phyloP scores from a whole-genome alignment of 2,329 filamentous ascomycete genomes.

The Boeremia lycopersici region DNA sequence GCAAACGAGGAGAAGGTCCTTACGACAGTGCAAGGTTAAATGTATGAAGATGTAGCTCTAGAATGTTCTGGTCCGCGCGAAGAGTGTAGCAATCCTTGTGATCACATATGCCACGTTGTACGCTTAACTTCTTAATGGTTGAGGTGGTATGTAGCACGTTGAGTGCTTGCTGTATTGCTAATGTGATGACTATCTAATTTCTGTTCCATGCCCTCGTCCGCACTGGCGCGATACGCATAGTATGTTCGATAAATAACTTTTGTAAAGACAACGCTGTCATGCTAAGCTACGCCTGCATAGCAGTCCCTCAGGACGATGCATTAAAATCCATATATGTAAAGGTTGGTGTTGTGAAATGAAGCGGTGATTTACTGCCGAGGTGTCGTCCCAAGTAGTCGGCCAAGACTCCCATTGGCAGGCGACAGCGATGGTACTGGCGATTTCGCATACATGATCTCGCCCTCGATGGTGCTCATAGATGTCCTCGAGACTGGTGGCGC shows the following conservation, averaged over 20 bases:
- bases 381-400: constrained; percentile 42
- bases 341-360: constrained; percentile 2
- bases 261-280: constrained; percentile 13
- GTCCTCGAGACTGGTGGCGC: constrained; percentile 40
- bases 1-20: too few relatives aligned
- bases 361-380: constrained; percentile 14
- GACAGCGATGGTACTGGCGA: constrained; percentile 40
- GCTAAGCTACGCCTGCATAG: constrained; percentile 20
- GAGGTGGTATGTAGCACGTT: neutral
- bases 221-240: constrained; percentile 19
- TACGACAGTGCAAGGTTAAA: too few relatives aligned
- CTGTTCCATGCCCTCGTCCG: constrained; percentile 13
- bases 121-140: too few relatives aligned
- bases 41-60: too few relatives aligned
- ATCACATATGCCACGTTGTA: too few relatives aligned
- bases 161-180: constrained; percentile 3
- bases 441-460: constrained; percentile 47
- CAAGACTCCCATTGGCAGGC: constrained; percentile 47
- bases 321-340: constrained; percentile 4
- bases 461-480: constrained; percentile 43
- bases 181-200: constrained; percentile 7
- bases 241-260: constrained; percentile 12
- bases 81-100: too few relatives aligned
- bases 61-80: too few relatives aligned
- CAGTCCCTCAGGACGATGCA: constrained; percentile 7